These are phyloP conservation scores for Fusarium staphyleae DNA, from an alignment of 2,329 filamentous ascomycete species.

Conservation along the genomic window DNA sequence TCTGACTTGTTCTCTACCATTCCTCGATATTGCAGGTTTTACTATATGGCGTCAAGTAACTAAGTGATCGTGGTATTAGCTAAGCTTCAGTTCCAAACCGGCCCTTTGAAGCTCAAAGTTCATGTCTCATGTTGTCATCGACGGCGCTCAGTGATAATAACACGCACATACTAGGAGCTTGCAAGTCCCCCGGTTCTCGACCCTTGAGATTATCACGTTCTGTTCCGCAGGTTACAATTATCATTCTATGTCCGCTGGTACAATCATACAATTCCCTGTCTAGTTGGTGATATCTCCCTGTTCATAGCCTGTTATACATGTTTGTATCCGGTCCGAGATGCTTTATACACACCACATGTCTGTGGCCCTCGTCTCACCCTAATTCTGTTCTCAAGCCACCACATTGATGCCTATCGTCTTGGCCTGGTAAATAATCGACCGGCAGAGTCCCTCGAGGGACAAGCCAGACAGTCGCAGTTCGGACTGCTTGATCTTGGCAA, in stretches of 20 bases:
- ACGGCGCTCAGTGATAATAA: too few relatives aligned
- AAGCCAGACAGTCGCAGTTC: constrained; percentile 77
- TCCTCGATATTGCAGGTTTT: not conserved
- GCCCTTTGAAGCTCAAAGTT: too few relatives aligned
- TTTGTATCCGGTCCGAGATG: constrained; percentile 20
- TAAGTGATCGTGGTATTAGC: too few relatives aligned
- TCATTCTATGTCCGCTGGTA: too few relatives aligned
- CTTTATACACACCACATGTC: constrained; percentile 26
- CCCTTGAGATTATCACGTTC: too few relatives aligned
- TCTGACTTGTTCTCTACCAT: not conserved
- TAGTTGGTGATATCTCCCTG: constrained; percentile 9
- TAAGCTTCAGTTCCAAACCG: too few relatives aligned
- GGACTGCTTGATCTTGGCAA: constrained; percentile 92
- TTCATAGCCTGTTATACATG: constrained; percentile 39
- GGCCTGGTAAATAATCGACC: constrained; percentile 75
- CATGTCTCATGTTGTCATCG: too few relatives aligned
- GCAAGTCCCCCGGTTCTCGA: too few relatives aligned
- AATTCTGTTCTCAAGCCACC: constrained; percentile 58
- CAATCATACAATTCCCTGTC: constrained; percentile 27
- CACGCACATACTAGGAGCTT: too few relatives aligned
- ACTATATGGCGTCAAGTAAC: too few relatives aligned
- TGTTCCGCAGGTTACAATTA: too few relatives aligned
- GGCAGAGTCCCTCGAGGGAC: constrained; percentile 74
- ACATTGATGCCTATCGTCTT: constrained; percentile 79
- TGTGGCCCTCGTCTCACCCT: constrained; percentile 12